Evolutionary conservation across 371 early-diverging fungal species (phyloP).

Genomic region (Zychaea mexicana): DNA sequence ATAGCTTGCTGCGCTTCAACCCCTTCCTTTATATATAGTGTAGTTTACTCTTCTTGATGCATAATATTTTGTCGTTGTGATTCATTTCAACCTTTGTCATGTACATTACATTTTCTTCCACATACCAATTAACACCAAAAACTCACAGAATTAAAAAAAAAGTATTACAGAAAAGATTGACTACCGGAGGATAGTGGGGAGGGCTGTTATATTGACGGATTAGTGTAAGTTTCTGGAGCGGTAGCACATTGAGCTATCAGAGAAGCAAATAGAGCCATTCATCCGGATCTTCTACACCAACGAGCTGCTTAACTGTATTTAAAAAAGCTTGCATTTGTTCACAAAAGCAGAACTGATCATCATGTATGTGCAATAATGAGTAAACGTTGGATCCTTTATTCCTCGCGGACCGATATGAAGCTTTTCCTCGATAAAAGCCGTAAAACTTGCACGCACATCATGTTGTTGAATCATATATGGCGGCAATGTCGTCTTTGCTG

Average conservation of each 20-base stretch:
- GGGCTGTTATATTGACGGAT: too few relatives aligned
- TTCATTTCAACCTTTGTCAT: not conserved
- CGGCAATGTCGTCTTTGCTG: slow-evolving; percentile 37
- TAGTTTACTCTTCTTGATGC: not conserved
- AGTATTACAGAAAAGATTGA: too few relatives aligned
- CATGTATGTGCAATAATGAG: slow-evolving; percentile 35
- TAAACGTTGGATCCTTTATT: slow-evolving; percentile 29
- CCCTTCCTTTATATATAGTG: not conserved
- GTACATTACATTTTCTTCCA: not conserved
- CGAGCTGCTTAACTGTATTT: slow-evolving; percentile 25
- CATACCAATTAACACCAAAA: not conserved
- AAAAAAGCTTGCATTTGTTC: slow-evolving; percentile 34
- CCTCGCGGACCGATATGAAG: slow-evolving; percentile 24
- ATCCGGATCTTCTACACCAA: slow-evolving; percentile 44
- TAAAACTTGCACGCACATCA: slow-evolving; percentile 26
- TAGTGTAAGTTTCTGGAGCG: too few relatives aligned
- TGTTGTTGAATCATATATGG: slow-evolving; percentile 36
- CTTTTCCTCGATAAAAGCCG: slow-evolving; percentile 20
- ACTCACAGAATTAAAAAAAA: too few relatives aligned
- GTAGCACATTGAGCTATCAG: not conserved
- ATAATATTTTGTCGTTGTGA: not conserved
- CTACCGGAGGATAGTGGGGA: too few relatives aligned
- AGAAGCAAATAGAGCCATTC: slow-evolving; percentile 25
- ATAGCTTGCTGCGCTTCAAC: too few relatives aligned
- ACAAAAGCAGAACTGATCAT: slow-evolving; percentile 37